These are phyloP conservation scores for Gliomastix tumulicola DNA, from an alignment of 2,329 filamentous ascomycete species.

Conservation along the genomic window DNA sequence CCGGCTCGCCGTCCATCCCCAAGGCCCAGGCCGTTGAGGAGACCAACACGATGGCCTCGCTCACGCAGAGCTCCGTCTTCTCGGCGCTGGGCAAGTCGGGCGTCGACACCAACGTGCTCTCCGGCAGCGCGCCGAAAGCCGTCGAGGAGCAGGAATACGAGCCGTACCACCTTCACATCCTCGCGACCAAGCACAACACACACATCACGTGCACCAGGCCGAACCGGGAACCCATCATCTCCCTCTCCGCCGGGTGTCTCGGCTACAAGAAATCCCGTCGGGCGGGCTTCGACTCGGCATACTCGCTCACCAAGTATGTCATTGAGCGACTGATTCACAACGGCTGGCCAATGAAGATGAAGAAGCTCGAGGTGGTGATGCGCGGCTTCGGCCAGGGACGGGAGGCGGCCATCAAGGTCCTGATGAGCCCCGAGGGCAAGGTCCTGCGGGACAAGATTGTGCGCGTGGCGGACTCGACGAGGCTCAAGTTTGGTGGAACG, in stretches of 20 bases:
- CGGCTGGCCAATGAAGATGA: constrained; percentile 69
- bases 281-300: constrained; percentile 82
- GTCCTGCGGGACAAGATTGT: constrained; percentile 67
- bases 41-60: constrained; percentile 21
- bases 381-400: constrained; percentile 82
- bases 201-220: constrained; percentile 87
- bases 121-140: constrained; percentile 11
- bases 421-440: constrained; percentile 80
- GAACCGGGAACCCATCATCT: constrained; percentile 71
- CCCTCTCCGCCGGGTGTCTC: constrained; percentile 76
- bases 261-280: constrained; percentile 82
- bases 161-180: constrained; percentile 83
- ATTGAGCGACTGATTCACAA: constrained; percentile 79
- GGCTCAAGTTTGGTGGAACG: constrained; percentile 91
- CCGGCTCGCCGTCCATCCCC: constrained; percentile 9
- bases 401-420: constrained; percentile 82
- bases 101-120: constrained; percentile 19
- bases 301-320: constrained; percentile 79
- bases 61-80: constrained; percentile 31
- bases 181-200: constrained; percentile 86
- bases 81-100: constrained; percentile 22
- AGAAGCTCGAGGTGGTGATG: constrained; percentile 70
- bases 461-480: constrained; percentile 77
- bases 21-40: constrained; percentile 5
- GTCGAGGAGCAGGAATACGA: constrained; percentile 29